These are phyloP conservation scores for Schoenoplectus tabernaemontani DNA, from an alignment of 202 grass and related monocot genomes.

Conservation along the genomic window DNA sequence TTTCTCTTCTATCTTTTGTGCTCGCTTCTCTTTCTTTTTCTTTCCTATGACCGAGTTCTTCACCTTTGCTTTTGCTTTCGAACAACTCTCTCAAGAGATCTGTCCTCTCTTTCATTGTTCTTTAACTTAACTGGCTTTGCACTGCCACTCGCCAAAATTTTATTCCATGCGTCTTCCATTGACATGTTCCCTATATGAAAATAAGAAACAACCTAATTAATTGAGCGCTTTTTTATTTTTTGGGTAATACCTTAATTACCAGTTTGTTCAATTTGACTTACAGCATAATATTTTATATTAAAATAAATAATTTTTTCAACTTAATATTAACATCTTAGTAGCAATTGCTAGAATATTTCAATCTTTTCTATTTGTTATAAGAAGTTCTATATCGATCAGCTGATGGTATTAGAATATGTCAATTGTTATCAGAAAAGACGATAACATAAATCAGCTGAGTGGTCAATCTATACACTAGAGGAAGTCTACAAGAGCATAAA, in stretches of 20 bases:
- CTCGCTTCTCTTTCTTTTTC: neutral
- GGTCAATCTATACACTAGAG: neutral
- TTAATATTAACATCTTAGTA: neutral
- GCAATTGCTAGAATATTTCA: neutral
- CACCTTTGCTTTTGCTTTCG: conserved; percentile 1
- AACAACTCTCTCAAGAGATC: conserved; percentile 9
- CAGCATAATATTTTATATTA: neutral
- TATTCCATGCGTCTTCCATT: conserved; percentile 44
- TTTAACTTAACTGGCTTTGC: conserved; percentile 32
- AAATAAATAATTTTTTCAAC: neutral
- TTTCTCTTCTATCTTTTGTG: neutral
- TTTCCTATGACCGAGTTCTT: conserved; percentile 23
- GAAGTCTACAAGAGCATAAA: neutral
- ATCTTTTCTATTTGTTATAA: neutral
- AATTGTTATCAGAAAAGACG: neutral
- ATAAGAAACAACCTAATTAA: neutral
- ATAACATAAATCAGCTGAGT: neutral
- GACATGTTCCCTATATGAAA: conserved; percentile 24
- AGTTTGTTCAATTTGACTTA: neutral
- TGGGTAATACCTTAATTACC: neutral
- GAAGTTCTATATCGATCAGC: neutral
- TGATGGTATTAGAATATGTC: neutral
- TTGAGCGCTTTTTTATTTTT: neutral
- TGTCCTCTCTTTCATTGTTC: conserved; percentile 35
- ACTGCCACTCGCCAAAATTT: conserved; percentile 28